Conservation (phyloP, 805 yeast genomes). For the Candida methanosorbosa region DNA sequence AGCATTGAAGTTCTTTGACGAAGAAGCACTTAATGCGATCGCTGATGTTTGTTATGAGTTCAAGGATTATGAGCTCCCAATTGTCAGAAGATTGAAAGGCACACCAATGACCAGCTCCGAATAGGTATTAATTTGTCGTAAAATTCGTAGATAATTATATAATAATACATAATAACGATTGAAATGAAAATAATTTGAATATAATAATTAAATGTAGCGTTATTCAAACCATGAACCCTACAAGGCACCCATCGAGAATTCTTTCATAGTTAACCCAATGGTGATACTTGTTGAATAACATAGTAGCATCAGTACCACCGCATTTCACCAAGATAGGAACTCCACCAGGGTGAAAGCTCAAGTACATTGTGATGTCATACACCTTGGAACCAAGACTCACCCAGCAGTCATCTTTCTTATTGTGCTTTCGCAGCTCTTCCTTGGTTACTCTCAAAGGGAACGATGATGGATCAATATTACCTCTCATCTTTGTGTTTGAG, state of each 20-base stretch:
- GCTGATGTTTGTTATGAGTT: too few species aligned
- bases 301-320: conserved; percentile 81
- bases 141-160: too few species aligned
- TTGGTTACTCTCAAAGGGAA: conserved; percentile 51
- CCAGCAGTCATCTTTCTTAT: conserved; percentile 69
- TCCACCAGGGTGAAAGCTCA: conserved; percentile 93
- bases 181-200: too few species aligned
- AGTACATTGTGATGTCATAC: conserved; percentile 77
- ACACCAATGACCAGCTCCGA: too few species aligned
- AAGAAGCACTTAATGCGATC: too few species aligned
- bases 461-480: conserved; percentile 31
- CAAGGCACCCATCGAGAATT: conserved; percentile 66
- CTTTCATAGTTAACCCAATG: conserved; percentile 75
- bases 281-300: conserved; percentile 61
- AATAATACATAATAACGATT: too few species aligned
- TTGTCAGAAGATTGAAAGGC: too few species aligned
- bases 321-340: conserved; percentile 62
- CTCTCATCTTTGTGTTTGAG: conserved; percentile 36
- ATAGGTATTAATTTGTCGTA: too few species aligned
- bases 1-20: too few species aligned
- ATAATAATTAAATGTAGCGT: too few species aligned
- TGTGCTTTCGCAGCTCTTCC: conserved; percentile 55
- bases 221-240: conserved; percentile 50
- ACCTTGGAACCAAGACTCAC: conserved; percentile 72
- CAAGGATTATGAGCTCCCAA: too few species aligned